These are phyloP conservation scores for Athelia sp. DNA, from an alignment of 1,284 basidiomycete species.

Conservation along the genomic window DNA sequence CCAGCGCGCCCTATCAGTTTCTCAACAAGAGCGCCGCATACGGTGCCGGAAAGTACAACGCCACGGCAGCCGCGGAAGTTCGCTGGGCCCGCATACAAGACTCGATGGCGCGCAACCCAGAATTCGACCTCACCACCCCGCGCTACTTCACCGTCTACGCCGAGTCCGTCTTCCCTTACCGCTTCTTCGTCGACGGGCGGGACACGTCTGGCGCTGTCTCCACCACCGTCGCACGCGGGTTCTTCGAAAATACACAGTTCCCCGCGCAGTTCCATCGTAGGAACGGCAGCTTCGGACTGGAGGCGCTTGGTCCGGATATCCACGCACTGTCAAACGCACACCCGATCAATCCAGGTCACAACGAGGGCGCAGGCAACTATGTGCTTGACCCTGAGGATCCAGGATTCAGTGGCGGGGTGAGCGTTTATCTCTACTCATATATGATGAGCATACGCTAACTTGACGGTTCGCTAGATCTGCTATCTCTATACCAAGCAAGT, in stretches of 20 bases:
- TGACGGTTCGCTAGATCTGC: too few relatives aligned
- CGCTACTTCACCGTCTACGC: neutral
- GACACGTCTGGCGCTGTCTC: neutral
- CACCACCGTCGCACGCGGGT: neutral
- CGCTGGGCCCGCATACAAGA: neutral
- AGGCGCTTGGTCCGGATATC: neutral
- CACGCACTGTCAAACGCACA: neutral
- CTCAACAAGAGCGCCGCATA: neutral
- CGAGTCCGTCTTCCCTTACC: neutral
- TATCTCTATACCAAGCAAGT: too few relatives aligned
- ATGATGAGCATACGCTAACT: neutral
- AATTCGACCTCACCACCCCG: neutral
- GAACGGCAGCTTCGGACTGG: neutral
- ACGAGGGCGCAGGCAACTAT: neutral
- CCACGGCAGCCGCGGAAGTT: neutral
- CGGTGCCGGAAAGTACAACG: neutral
- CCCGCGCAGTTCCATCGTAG: neutral
- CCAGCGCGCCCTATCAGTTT: neutral
- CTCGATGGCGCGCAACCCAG: neutral
- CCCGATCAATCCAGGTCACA: neutral
- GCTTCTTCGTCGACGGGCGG: neutral
- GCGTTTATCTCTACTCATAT: neutral
- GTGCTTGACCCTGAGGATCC: too few relatives aligned
- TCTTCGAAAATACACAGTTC: neutral
- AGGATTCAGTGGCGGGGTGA: too few relatives aligned